Percentiles rank a stretch among this genome's conserved stretches.
Conservation (phyloP, 108 stramenopile genomes). For the Stephanodiscus minutulus region DNA sequence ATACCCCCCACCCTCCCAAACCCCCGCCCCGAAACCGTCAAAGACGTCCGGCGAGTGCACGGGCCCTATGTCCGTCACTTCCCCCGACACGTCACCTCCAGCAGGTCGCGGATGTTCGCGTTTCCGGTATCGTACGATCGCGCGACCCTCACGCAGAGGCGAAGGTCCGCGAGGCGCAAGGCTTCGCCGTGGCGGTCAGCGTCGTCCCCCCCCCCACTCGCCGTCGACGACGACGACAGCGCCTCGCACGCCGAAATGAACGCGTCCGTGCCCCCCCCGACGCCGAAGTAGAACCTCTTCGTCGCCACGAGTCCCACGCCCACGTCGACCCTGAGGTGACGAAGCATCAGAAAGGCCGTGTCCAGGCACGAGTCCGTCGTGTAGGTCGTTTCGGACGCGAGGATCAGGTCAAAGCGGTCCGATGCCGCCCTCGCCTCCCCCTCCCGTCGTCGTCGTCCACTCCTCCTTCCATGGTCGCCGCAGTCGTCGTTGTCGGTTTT, state of each 20-base stretch:
- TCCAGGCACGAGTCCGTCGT: slow-evolving; percentile 62
- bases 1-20: no score
- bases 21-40: no score
- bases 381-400: slow-evolving; percentile 87
- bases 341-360: slow-evolving; percentile 63
- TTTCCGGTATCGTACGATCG: slow-evolving; percentile 68
- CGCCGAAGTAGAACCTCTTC: slow-evolving; percentile 89
- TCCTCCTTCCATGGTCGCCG: neutral
- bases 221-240: neutral
- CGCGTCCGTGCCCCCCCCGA: slow-evolving; percentile 78
- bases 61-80: no score
- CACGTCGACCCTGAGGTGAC: slow-evolving; percentile 55
- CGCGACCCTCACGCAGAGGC: slow-evolving; percentile 25
- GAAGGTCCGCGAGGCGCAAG: slow-evolving; percentile 7
- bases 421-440: slow-evolving; percentile 5
- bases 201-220: neutral
- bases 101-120: slow-evolving; percentile 81
- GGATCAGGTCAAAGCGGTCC: slow-evolving; percentile 66
- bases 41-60: no score
- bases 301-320: slow-evolving; percentile 76
- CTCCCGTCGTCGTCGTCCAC: neutral
- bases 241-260: slow-evolving; percentile 40
- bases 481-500: neutral
- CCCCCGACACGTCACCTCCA: slow-evolving; percentile 41
- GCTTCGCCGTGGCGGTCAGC: neutral